Percentiles rank a stretch among this genome's conserved stretches.
Conservation (phyloP, 2,329 filamentous ascomycete species). For the Exophiala alcalophila region DNA sequence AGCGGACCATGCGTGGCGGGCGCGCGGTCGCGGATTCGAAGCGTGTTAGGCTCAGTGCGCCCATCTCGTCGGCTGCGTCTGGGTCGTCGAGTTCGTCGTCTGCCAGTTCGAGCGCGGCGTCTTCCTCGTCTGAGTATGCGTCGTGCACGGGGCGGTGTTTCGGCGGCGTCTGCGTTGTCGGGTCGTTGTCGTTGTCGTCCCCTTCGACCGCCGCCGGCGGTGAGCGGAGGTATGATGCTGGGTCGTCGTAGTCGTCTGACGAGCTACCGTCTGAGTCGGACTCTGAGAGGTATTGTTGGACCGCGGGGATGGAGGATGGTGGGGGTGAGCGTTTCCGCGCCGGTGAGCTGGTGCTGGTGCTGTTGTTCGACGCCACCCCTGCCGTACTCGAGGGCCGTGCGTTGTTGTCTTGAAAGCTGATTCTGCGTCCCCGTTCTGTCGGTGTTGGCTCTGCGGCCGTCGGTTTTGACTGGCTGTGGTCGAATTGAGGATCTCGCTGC, state of each 20-base stretch:
- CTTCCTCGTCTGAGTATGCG: conserved; percentile 24
- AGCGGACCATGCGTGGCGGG: conserved; percentile 24
- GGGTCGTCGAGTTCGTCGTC: conserved; percentile 22
- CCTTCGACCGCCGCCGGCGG: not conserved
- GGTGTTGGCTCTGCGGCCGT: not conserved
- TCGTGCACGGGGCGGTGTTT: conserved; percentile 15
- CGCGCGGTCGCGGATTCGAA: conserved; percentile 22
- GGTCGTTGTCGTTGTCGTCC: too few relatives aligned
- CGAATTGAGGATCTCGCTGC: conserved; percentile 13
- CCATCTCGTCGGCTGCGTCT: conserved; percentile 6
- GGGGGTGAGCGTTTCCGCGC: conserved; percentile 19
- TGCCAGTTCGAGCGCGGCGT: conserved; percentile 18
- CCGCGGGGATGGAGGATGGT: conserved; percentile 1
- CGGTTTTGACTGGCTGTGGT: conserved; percentile 10
- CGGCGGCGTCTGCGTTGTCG: not conserved
- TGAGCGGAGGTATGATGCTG: conserved; percentile 6
- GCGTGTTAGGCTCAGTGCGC: conserved; percentile 19
- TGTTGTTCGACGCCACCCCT: conserved; percentile 12
- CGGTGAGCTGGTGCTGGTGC: conserved; percentile 12
- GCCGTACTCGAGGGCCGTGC: conserved; percentile 20
- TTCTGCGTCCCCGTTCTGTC: conserved; percentile 12
- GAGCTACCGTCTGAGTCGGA: conserved; percentile 14
- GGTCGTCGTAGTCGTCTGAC: conserved; percentile 26
- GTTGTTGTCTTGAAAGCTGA: conserved; percentile 26
- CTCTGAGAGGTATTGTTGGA: conserved; percentile 8